Evolutionary conservation across 2,329 filamentous ascomycete species (phyloP).

Genomic region (Sporothrix variecibatus): DNA sequence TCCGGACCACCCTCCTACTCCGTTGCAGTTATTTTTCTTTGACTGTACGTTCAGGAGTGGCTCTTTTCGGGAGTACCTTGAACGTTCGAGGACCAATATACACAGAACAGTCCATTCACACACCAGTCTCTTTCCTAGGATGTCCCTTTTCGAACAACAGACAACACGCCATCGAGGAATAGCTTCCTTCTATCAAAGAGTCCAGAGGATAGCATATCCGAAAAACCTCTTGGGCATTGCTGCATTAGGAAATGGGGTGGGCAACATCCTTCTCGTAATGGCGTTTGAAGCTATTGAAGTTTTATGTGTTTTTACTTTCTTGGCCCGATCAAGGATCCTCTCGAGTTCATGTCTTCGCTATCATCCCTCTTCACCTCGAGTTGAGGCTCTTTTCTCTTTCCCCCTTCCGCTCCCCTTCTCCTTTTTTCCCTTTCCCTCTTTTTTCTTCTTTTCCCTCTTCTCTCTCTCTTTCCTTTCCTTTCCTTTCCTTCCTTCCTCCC

Average conservation of each 20-base stretch:
- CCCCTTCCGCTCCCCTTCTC: not conserved
- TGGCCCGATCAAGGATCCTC: not conserved
- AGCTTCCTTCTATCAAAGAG: not conserved
- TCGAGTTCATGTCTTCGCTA: not conserved
- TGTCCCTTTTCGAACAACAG: not conserved
- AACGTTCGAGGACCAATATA: not conserved
- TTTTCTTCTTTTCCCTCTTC: not conserved
- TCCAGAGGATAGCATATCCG: not conserved
- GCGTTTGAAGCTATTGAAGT: conserved; percentile 14
- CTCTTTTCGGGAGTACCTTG: not conserved
- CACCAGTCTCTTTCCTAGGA: not conserved
- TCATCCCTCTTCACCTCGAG: not conserved
- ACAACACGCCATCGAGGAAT: not conserved
- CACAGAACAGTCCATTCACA: too few relatives aligned
- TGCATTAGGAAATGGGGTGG: conserved; percentile 11
- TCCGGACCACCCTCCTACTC: not conserved
- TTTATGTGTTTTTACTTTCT: not conserved
- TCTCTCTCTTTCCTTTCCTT: not conserved
- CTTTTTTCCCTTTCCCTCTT: not conserved
- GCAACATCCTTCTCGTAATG: not conserved
- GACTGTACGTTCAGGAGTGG: not conserved
- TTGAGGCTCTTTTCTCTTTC: not conserved
- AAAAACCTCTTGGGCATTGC: not conserved
- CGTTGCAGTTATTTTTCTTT: not conserved
- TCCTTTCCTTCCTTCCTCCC: not conserved